Evolutionary conservation across 2,329 filamentous ascomycete species (phyloP), one percentile per base, ranked within the genome.

Genomic region (Sporothrix mexicana): DNA sequence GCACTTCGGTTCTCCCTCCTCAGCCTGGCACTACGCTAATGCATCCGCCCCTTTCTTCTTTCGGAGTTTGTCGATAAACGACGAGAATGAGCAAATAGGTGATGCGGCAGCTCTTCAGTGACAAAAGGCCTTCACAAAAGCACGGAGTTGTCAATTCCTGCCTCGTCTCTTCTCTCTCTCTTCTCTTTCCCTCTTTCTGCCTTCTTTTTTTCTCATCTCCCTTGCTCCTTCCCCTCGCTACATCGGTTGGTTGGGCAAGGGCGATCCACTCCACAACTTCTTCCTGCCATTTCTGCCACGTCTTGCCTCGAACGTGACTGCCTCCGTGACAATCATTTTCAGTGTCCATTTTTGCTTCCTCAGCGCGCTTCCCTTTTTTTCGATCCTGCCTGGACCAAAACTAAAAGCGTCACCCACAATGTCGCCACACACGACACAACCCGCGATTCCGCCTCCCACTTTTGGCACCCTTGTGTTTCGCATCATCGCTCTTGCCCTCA

Each of bases 61-160:
- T 70, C 67, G 66, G 71, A 70, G 23, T 49, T 73, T 70, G 72
- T 66, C 72, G 67, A 70, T 59, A 70, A 66, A 69, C 53, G 66
- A 69, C 62, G 66, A 61, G 55, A 62, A 69, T 51, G 61, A 47
- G 45, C 45, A 45, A 47, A 53, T 15, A n/a, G 47, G 45, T 47
- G 64, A 68, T 68, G 64, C 64, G 3, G 25, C 20, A 68, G 53
- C 10, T 3, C 36, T n/a, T 51, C 47, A n/a, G 30, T 36, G 30
- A 36, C 30, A 36, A 36, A 61, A 61, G 43, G 8, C 59, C 15
- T 36, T 67, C 23, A 36, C 30, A 6, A 30, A 7, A 51, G 47
- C 15, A 47, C 36, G 61, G 23, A 67, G 45, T 51, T 36, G 45
- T 45, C n/a, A 64, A 15, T 66, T 25, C 41, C 47, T 13, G 43